phyloP scores from a whole-genome alignment of 78 protist genomes.

The Trichosphaerium sp. region DNA sequence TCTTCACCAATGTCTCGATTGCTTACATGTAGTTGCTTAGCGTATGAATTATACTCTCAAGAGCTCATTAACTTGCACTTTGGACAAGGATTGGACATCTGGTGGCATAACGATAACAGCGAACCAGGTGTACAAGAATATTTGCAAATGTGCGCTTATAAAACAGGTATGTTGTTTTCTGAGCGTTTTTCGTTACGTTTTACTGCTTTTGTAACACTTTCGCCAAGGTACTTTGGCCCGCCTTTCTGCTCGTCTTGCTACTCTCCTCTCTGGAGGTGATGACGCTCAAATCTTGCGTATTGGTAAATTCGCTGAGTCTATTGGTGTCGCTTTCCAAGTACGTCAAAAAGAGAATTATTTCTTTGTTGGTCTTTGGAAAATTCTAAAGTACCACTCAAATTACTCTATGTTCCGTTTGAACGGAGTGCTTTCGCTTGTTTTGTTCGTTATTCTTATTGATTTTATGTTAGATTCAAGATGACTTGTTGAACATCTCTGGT shows the following conservation, averaged over 20 bases:
- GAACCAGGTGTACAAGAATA: background rate
- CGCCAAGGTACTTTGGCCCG: background rate
- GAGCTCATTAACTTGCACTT: conserved; percentile 2
- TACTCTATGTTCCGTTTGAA: no score
- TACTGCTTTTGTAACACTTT: no score
- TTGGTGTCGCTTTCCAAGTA: conserved; percentile 1
- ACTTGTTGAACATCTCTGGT: background rate
- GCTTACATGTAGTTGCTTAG: background rate
- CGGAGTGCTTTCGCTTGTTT: no score
- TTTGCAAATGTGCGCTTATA: background rate
- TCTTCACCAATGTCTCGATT: background rate
- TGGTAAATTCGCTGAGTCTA: background rate
- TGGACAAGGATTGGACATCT: background rate
- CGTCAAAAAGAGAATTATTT: no score
- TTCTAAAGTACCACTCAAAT: no score
- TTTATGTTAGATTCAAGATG: conserved; percentile 6
- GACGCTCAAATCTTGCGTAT: background rate
- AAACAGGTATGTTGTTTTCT: no score
- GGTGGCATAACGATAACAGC: background rate
- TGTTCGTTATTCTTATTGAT: no score
- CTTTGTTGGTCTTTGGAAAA: no score
- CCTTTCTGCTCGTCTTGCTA: background rate
- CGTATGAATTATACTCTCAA: background rate
- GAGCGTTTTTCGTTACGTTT: no score
- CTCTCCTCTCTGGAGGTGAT: background rate